Base-by-base conservation (phyloP, 2,329 filamentous ascomycete species). In the Dryadomyces quercivorus region DNA sequence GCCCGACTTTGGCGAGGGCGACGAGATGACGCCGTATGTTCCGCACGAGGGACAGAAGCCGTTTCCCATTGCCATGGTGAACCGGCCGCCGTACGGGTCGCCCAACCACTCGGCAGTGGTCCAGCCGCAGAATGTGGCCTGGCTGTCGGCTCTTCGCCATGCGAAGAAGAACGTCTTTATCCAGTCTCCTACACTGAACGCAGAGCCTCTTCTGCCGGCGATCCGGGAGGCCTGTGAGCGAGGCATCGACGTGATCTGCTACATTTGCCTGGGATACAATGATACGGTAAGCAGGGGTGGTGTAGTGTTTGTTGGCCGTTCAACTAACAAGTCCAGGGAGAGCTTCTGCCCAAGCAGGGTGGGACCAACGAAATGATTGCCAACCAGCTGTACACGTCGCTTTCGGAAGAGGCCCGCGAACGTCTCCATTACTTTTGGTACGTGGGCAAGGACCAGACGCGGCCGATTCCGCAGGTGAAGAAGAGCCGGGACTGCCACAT, bases 221-320 rank as follows among this genome's bases (percentile, higher is more conserved):
- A 75, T 91, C 3, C 63, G 77, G 0, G 75, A 75, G 3, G 86
- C 87, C 0, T 76, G 83, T n/a, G 74, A 81, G 57, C 73, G 86
- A 1, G 86, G 86, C 0, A 67, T 90, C 0, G 71, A 82, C 51
- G 80, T 90, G 0, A 81, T 77, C 0, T 84, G 81, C 64, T 90
- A 87, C 59, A 74, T 89, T 1, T 88, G 85, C 59, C 75, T 91
- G 0, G 86, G 87, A 1, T 92, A 92, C 69, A 91, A 91, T 58
- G 87, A 91, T 59, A 72, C 80, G 0, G 73, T 75, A 63, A 61
- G 72, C 66, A 3, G 12, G 8, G n/a, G 42, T n/a, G n/a, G n/a
- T n/a, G n/a, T n/a, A n/a, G n/a, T n/a, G n/a, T n/a, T n/a, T 44
- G 7, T n/a, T 20, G 18, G 12, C 2, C 10, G 4, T 44, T 16